These are phyloP conservation scores for Talaromyces trachyspermus DNA, from an alignment of 495 filamentous ascomycete genomes.

Conservation along the genomic window DNA sequence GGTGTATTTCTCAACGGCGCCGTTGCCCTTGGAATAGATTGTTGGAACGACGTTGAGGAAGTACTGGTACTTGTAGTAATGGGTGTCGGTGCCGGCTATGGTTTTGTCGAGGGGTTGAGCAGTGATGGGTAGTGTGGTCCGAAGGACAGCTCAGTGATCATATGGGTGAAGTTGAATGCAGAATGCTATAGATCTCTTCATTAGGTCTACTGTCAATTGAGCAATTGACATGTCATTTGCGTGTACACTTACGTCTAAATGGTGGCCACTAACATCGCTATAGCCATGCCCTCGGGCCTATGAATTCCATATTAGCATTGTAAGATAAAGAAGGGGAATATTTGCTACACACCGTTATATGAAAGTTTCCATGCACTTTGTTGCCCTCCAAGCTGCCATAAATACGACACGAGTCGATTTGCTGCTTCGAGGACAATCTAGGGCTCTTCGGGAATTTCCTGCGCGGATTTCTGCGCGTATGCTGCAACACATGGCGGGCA, in stretches of 20 bases:
- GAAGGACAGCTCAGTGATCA: constrained; percentile 94
- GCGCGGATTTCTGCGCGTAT: constrained; percentile 29
- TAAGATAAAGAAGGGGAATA: neutral
- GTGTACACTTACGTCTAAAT: constrained; percentile 67
- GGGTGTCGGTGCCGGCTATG: constrained; percentile 58
- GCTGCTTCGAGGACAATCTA: constrained; percentile 46
- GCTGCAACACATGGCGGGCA: constrained; percentile 44
- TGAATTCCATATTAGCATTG: neutral
- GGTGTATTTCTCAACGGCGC: constrained; percentile 36
- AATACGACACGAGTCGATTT: constrained; percentile 67
- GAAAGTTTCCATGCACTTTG: constrained; percentile 96
- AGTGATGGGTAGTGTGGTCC: constrained; percentile 91
- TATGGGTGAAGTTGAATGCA: constrained; percentile 98
- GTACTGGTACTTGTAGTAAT: constrained; percentile 98
- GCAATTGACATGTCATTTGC: neutral
- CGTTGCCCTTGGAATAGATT: constrained; percentile 65
- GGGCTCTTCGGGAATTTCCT: constrained; percentile 65
- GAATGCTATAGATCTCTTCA: constrained; percentile 6
- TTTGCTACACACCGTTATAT: constrained; percentile 58
- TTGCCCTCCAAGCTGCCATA: constrained; percentile 87
- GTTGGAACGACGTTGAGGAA: constrained; percentile 95
- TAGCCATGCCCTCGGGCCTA: constrained; percentile 86
- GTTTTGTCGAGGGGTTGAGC: constrained; percentile 88
- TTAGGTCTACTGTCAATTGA: constrained; percentile 2
- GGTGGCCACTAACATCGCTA: constrained; percentile 61